Conservation (phyloP, 2,329 filamentous ascomycete genomes). For the Sporothrix inflata region DNA sequence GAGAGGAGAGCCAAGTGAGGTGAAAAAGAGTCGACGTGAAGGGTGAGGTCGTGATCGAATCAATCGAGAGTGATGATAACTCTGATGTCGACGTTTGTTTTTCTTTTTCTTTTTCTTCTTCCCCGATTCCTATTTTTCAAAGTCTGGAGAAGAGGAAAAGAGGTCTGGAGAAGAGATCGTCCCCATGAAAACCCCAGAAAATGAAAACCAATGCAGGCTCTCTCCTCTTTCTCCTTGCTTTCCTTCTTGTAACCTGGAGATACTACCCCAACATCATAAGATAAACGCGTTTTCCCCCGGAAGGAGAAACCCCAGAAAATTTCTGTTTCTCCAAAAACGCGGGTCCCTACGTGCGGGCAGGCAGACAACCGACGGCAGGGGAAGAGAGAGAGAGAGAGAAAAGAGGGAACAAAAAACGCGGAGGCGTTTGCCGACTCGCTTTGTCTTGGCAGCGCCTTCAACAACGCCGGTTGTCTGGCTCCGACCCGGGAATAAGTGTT, state of each 20-base stretch:
- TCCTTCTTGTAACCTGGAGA: neutral
- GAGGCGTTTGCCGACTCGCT: neutral
- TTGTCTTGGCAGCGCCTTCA: neutral
- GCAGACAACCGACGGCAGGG: too few relatives aligned
- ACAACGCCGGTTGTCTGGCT: constrained; percentile 1
- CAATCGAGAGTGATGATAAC: neutral
- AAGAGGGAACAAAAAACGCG: neutral
- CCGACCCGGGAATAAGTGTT: constrained; percentile 15
- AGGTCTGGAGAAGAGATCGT: constrained; percentile 8
- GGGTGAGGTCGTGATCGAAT: neutral
- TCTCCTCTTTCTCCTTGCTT: neutral
- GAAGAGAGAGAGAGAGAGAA: too few relatives aligned
- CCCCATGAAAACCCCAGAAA: constrained; percentile 10
- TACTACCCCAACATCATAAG: constrained; percentile 15
- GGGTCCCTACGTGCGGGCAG: neutral
- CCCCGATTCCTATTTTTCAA: neutral
- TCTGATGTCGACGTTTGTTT: too few relatives aligned
- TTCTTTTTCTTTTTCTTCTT: neutral
- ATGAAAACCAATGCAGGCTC: neutral
- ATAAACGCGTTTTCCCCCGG: neutral
- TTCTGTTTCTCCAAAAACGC: neutral
- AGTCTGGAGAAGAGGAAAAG: neutral
- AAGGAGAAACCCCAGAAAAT: constrained; percentile 16
- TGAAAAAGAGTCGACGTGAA: neutral
- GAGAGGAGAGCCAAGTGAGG: neutral